Percentiles rank a stretch among this genome's conserved stretches.
These are phyloP conservation scores for Coprinopsis sp. DNA, from an alignment of 768 basidiomycete genomes.

Conservation along the genomic window DNA sequence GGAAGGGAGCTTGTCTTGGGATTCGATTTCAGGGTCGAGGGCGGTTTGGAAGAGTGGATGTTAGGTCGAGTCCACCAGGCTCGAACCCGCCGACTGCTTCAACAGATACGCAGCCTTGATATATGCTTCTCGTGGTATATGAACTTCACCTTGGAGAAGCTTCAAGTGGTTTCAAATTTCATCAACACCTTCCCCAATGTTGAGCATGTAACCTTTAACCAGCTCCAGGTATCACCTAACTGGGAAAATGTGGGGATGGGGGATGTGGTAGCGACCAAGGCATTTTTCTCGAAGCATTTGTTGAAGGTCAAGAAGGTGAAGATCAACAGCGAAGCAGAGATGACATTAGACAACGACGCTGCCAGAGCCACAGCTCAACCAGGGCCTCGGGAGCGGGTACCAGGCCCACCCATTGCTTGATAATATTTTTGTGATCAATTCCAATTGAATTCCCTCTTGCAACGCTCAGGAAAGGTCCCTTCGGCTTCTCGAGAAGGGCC, in stretches of 20 bases:
- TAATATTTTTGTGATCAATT: too few species aligned
- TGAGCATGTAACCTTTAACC: not conserved
- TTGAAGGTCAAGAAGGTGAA: not conserved
- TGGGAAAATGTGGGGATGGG: not conserved
- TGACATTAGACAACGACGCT: too few species aligned
- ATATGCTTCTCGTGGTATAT: conserved; percentile 1
- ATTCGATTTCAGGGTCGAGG: not conserved
- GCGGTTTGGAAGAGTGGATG: not conserved
- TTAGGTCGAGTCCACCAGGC: not conserved
- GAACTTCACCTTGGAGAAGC: not conserved
- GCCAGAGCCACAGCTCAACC: too few species aligned
- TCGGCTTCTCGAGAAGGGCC: too few species aligned
- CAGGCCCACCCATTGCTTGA: too few species aligned
- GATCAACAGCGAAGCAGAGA: too few species aligned
- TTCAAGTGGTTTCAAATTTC: not conserved
- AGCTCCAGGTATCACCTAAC: not conserved
- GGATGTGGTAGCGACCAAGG: not conserved
- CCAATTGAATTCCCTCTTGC: too few species aligned
- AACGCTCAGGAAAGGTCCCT: too few species aligned
- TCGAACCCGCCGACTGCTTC: too few species aligned
- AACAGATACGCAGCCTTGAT: not conserved
- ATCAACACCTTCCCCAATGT: not conserved
- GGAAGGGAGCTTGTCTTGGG: not conserved
- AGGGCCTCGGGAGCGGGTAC: too few species aligned
- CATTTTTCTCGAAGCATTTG: not conserved